phyloP scores from a whole-genome alignment of 345 rosid species.

The Gossypium rotundifolium region DNA sequence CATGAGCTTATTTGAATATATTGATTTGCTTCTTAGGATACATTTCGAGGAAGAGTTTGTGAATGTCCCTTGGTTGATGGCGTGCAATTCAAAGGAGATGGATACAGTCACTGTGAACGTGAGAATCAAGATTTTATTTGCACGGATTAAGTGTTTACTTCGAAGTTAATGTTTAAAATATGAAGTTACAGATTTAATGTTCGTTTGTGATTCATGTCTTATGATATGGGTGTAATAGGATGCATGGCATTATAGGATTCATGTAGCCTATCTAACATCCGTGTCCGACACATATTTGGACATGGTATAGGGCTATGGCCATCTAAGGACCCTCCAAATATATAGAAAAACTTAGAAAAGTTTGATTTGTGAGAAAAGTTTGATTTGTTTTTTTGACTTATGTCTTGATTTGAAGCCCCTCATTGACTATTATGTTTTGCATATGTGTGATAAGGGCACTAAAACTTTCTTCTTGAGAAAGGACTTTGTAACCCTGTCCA shows the following conservation, averaged over 20 bases:
- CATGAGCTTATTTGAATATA: not conserved
- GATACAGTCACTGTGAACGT: conserved; percentile 93
- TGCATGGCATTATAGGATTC: not conserved
- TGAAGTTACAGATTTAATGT: not conserved
- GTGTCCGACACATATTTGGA: not conserved
- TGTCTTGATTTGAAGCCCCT: not conserved
- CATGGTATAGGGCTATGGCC: not conserved
- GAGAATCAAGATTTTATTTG: conserved; percentile 11
- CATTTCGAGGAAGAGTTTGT: conserved; percentile 93
- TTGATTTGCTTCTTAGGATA: conserved; percentile 51
- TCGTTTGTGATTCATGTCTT: not conserved
- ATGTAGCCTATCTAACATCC: not conserved
- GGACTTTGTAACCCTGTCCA: not conserved
- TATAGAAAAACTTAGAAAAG: not conserved
- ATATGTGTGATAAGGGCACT: not conserved
- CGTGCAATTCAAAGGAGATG: conserved; percentile 94
- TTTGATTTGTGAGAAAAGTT: not conserved
- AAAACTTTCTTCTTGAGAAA: not conserved
- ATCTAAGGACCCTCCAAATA: not conserved
- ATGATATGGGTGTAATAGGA: not conserved
- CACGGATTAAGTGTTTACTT: not conserved
- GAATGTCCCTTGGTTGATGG: conserved; percentile 90
- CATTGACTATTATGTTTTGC: not conserved
- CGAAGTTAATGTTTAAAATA: not conserved
- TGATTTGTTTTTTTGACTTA: not conserved